These are phyloP conservation scores for Mitragyna speciosa DNA, from an alignment of 257 asterid species.

Conservation along the genomic window DNA sequence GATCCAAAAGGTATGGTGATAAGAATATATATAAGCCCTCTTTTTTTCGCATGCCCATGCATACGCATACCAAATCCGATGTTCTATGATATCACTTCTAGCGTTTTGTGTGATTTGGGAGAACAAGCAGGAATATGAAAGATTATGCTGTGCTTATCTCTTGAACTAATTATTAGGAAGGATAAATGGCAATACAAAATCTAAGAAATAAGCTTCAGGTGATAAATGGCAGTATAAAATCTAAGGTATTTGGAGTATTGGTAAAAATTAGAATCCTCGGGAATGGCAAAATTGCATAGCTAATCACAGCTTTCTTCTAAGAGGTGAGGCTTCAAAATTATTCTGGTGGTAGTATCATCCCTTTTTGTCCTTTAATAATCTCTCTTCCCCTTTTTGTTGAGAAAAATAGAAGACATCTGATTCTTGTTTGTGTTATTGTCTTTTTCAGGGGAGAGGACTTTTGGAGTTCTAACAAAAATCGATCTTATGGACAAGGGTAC, in stretches of 20 bases:
- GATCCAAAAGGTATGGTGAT: constrained; percentile 72
- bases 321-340: background rate
- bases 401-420: background rate
- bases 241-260: background rate
- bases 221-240: background rate
- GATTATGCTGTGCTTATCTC: background rate
- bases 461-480: constrained; percentile 82
- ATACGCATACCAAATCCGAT: background rate
- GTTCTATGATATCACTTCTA: background rate
- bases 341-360: no score
- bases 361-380: no score
- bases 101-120: background rate
- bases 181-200: background rate
- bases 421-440: constrained; percentile 10
- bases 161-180: background rate
- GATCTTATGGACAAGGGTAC: constrained; percentile 99
- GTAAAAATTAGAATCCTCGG: background rate
- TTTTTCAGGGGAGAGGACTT: constrained; percentile 84
- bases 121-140: background rate
- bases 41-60: background rate
- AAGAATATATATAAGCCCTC: background rate
- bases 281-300: background rate
- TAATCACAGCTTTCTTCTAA: background rate
- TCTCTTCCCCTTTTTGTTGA: background rate
- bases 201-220: background rate